phyloP scores from a whole-genome alignment of 306 rosid species.

The Lathyrus aphaca region DNA sequence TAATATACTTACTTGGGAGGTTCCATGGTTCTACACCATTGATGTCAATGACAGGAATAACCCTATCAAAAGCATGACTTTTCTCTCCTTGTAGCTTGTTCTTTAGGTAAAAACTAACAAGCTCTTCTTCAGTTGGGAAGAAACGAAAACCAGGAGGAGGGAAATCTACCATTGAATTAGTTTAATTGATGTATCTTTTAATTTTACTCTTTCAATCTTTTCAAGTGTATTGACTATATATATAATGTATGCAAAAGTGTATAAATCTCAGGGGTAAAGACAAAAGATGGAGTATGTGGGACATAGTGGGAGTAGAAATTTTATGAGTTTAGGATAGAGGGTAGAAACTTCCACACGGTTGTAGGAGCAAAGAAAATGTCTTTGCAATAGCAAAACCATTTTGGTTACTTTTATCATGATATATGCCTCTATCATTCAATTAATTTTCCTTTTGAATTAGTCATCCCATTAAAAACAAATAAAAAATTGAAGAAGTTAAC shows the following conservation, averaged over 20 bases:
- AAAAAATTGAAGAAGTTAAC: neutral
- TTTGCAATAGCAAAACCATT: neutral
- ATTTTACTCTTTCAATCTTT: conserved; percentile 3
- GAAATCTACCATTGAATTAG: conserved; percentile 40
- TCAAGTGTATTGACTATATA: conserved; percentile 17
- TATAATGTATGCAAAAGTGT: neutral
- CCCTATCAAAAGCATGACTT: conserved; percentile 43
- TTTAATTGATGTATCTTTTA: neutral
- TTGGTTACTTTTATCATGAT: neutral
- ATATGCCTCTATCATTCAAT: conserved; percentile 1
- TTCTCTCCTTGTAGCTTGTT: conserved; percentile 58
- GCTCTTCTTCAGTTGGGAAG: conserved; percentile 88
- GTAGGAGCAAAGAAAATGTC: conserved; percentile 39
- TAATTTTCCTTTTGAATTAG: conserved; percentile 52
- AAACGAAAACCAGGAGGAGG: conserved; percentile 70
- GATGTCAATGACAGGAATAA: conserved; percentile 66
- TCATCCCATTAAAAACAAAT: conserved; percentile 31
- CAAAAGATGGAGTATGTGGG: neutral
- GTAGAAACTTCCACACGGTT: conserved; percentile 66
- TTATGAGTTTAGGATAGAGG: neutral
- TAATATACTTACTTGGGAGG: conserved; percentile 61
- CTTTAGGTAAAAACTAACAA: conserved; percentile 67
- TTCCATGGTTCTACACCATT: conserved; percentile 70
- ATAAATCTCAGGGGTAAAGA: neutral
- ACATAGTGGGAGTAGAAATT: conserved; percentile 43